Evolutionary conservation across 2,329 filamentous ascomycete species (phyloP).

Genomic region (Fusarium bulbicola): DNA sequence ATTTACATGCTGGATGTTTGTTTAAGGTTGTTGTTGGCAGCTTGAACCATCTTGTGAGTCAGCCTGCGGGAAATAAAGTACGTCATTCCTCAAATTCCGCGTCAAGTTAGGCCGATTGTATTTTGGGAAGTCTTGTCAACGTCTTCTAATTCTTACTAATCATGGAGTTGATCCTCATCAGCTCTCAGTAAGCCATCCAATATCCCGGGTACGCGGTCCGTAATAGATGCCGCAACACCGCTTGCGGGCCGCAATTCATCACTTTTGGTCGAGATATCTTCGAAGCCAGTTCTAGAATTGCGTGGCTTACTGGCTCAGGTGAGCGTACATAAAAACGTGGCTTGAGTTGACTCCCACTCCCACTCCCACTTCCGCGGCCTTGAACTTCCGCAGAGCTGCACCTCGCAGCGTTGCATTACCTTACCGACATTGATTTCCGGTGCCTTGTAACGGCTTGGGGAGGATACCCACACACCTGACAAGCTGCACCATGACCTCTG

Average conservation of each 20-base stretch:
- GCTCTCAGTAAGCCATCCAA: constrained; percentile 4
- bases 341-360: not conserved
- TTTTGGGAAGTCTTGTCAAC: not conserved
- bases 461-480: not conserved
- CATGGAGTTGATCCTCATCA: not conserved
- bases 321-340: not conserved
- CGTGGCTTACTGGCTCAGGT: not conserved
- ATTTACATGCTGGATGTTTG: not conserved
- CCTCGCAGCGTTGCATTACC: not conserved
- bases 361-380: not conserved
- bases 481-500: not conserved
- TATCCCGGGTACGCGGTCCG: not conserved
- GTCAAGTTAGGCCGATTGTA: not conserved
- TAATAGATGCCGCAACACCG: not conserved
- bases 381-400: not conserved
- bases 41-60: not conserved
- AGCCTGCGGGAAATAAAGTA: not conserved
- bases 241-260: not conserved
- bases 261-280: not conserved
- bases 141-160: not conserved
- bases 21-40: not conserved
- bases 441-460: not conserved
- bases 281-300: not conserved
- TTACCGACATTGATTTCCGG: not conserved
- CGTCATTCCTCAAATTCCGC: not conserved